Evolutionary conservation across 2,329 filamentous ascomycete species (phyloP).

Genomic region (Sarocladium brachiariae): DNA sequence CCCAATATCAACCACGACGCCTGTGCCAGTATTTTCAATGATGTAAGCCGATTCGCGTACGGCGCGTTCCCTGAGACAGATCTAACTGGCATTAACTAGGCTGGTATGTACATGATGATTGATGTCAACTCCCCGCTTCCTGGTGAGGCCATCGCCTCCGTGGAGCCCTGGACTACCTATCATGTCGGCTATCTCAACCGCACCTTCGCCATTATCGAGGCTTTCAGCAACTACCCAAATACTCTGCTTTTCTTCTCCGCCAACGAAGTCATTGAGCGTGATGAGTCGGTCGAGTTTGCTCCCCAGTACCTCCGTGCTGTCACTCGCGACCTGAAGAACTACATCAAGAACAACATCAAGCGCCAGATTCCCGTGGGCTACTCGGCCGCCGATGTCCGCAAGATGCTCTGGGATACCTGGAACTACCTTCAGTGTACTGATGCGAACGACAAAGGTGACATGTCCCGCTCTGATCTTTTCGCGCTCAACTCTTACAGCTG

Average conservation of each 20-base stretch:
- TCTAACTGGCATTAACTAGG: conserved; percentile 22
- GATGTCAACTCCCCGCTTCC: conserved; percentile 60
- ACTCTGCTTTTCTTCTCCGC: conserved; percentile 69
- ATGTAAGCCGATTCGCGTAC: conserved; percentile 25
- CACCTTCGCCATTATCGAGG: conserved; percentile 60
- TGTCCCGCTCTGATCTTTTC: conserved; percentile 66
- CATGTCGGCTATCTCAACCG: conserved; percentile 55
- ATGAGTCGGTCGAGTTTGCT: conserved; percentile 49
- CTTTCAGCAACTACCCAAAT: conserved; percentile 61
- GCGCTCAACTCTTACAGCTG: conserved; percentile 70
- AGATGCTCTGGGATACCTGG: conserved; percentile 66
- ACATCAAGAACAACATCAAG: conserved; percentile 64
- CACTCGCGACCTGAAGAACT: conserved; percentile 74
- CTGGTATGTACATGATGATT: conserved; percentile 62
- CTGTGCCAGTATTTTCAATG: conserved; percentile 62
- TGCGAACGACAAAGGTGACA: conserved; percentile 45
- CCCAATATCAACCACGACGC: conserved; percentile 60
- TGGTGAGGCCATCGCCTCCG: conserved; percentile 50
- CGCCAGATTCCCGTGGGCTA: conserved; percentile 71
- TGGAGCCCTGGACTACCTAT: conserved; percentile 53
- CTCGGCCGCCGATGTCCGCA: conserved; percentile 72
- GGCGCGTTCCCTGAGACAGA: not conserved
- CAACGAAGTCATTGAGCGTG: conserved; percentile 70
- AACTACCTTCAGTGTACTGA: conserved; percentile 66
- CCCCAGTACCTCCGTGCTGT: conserved; percentile 70